Evolutionary conservation across 1,284 basidiomycete species (phyloP), one percentile per base, ranked within the genome.

Genomic region (Rhodotorula sp.): DNA sequence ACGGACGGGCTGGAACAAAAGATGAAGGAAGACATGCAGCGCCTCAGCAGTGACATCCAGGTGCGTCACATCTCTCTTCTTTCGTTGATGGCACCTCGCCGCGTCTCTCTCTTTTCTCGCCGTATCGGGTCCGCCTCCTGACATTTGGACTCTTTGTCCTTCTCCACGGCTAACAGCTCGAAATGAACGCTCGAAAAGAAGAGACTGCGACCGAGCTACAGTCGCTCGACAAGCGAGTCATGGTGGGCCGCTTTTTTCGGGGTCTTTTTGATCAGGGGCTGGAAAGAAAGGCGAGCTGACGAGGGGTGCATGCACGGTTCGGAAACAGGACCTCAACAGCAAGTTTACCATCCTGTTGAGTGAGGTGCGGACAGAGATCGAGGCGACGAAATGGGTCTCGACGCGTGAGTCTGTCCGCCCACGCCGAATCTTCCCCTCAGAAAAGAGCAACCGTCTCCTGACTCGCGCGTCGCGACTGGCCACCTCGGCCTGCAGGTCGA

Each of bases 11-110:
- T 98, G 47, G 88, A 91, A 78, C 89, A 91, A 65, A 94, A 91
- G 82, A 91, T 99, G 88, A 96, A 96, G 82, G 93, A 97, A 81
- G 93, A 97, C 78, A 84, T 99, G 57, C 88, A 87, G 34, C 90
- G 87, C 51, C 84, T 99, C 78, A 94, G 93, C 82, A 94, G 97
- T 79, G 94, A 98, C 91, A 77, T 77, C 43, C 73, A 77, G 67
- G 71, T 73, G 63, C 54, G 68, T 67, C 39, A 43, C 39, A 12
- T 1, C 39, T 43, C 10, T 43, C 12, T 14, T 1, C 39, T 7
- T 43, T 43, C 39, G 34, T 34, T 34, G 34, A 14, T 43, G 39
- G 39, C 39, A 43, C 39, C 39, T 43, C 31, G 47, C 10, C 39
- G 15, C 8, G 34, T 31, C 18, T 31, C 18, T 31, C 18, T 8